Conservation (phyloP, 192 early-diverging fungal genomes). For the Diversispora epigaea region DNA sequence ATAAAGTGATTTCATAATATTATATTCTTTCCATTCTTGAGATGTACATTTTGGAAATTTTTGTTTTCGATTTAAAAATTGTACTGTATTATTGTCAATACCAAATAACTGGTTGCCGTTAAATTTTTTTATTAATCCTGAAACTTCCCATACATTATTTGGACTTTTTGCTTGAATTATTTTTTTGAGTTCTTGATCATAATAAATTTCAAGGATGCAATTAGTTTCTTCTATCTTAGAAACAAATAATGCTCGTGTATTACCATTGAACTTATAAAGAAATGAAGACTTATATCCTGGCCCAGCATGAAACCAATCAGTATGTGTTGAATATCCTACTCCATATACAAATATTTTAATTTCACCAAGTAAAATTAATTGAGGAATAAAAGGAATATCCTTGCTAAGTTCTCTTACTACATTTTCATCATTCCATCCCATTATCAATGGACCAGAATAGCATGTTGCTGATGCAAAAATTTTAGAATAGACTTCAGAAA, state of each 20-base stretch:
- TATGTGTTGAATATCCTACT: too few species aligned
- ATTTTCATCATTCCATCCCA: too few species aligned
- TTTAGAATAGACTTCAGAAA: too few species aligned
- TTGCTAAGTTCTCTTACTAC: too few species aligned
- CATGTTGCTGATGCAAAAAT: too few species aligned
- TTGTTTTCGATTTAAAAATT: too few species aligned
- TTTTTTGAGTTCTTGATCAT: background rate
- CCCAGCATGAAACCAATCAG: too few species aligned
- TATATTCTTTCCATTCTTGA: background rate
- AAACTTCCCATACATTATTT: background rate
- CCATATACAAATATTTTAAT: too few species aligned
- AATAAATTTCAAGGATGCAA: background rate
- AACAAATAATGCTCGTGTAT: background rate
- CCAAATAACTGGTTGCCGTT: background rate
- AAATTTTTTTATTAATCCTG: background rate
- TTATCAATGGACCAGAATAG: too few species aligned
- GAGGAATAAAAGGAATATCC: too few species aligned
- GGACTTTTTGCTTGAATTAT: background rate
- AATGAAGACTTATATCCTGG: background rate
- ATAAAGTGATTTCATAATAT: background rate
- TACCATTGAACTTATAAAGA: background rate
- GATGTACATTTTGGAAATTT: background rate
- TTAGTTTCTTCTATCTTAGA: background rate
- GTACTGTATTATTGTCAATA: background rate
- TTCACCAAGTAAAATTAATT: too few species aligned